Evolutionary conservation across 805 yeast species (phyloP), one percentile per base, ranked within the genome.

Genomic region (Starmerella kuoi): DNA sequence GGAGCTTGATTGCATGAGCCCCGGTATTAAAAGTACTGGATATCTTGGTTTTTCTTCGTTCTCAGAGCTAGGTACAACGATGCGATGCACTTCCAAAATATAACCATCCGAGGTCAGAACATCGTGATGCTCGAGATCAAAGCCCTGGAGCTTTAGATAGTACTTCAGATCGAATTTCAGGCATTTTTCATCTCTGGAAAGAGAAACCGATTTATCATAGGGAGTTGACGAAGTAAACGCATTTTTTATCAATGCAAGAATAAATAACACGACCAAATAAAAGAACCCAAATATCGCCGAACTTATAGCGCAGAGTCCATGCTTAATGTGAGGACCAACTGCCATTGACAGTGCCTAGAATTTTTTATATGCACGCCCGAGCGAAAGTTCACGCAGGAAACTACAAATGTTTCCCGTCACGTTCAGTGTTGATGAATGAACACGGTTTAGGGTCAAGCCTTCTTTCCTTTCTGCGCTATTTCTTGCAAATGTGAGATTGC

Each of bases 1-100:
- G 0, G 87, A 95, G 0, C 88, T 76, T 19, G 93, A 79, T 55
- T 87, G 94, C 48, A 88, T 63, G 12, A 88, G 67, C 0, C 98
- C 98, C 54, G 88, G 98, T 18, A 88, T 64, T 47, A 85, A 61
- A 19, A 88, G 63, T 1, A 88, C 64, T 0, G 97, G 97, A 41
- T 67, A 67, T 46, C 68, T 59, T 28, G 70, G 56, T 14, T 42
- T 55, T 28, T 43, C 47, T 17, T 31, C 39, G 14, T 23, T 2
- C 30, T 31, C 32, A 18, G 27, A 6, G 20, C 37, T 37, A 11
- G 50, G 41, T 14, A 40, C 26, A 12, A 75, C 62, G 6, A 84
- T 56, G 34, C 84, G 73, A 55, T 81, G 76, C 35, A 86, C 58
- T 1, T 69, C 67, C n/a, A 88, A 61, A 1, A 76, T 64, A 57